Base-by-base conservation (phyloP, 345 rosid species). In the Mangifera indica region DNA sequence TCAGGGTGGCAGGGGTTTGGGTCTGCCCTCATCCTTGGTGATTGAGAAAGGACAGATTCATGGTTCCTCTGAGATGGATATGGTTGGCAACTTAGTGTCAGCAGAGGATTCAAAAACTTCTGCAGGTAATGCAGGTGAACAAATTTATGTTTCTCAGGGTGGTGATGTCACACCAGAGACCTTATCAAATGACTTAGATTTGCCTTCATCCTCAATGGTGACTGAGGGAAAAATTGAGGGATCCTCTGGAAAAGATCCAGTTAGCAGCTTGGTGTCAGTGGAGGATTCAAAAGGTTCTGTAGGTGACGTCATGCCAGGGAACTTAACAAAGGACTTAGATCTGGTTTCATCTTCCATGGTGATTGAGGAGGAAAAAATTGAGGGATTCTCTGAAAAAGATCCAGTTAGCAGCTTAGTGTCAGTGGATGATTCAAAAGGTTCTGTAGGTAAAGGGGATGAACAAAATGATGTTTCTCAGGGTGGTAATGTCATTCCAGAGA, bases 131-230 rank as follows among this genome's bases (percentile, higher is more conserved):
- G 59, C 40, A 37, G 66, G 40, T 51, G 73, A 57, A 9, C 21
- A 64, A 59, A 40, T 65, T 5, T 57, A 68, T 70, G 51, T 29
- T 20, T 66, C 66, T 58, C 66, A 66, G 57, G 78, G 42, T 62
- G 77, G 72, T 77, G 84, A 10, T 44, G 17, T 29, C 60, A 70
- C 63, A 44, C 46, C 69, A 42, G 74, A 67, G 76, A 66, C 54
- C 58, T 26, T 54, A 17, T 65, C 60, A 70, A 71, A 78, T 24
- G 73, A 67, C 32, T 21, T 17, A 46, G 73, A 44, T 72, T 26
- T 32, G 40, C 59, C 78, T 75, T 56, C 70, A 40, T 72, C 76
- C 17, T 69, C 73, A 10, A 60, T 52, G 7, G 66, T 40, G 48
- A 20, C 42, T 2, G 67, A 7, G 1, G 77, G 76, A 34, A 72